Base-by-base conservation (phyloP, 148 eudicot genomes). In the Suaeda aralocaspica region DNA sequence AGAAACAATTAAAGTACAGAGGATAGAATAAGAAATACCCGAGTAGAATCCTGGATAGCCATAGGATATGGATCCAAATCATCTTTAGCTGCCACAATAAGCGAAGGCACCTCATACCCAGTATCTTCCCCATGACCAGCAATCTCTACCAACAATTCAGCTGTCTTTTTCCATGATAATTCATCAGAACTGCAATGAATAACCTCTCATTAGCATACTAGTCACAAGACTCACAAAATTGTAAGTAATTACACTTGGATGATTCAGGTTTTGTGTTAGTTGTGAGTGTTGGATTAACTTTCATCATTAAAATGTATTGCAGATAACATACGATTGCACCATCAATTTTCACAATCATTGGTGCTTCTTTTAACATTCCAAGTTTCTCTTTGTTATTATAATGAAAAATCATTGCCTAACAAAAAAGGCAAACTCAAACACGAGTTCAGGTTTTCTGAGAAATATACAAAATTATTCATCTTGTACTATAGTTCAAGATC, bases 91-190 rank as follows among this genome's bases (percentile, higher is more conserved):
- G 98, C 85, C 75, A 89, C 91, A 63, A 91, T 89, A 69, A 85
- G 92, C 71, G 91, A 94, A 76, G 98, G 96, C 52, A 91, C 86
- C 84, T 87, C 88, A 82, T 83, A 86, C 31, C 98, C 89, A 72
- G 87, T 85, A 57, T 86, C 78, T 87, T 94, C 98, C 25, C 91
- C 97, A 73, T 82, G 89, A 68, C 89, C 83, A 10, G 98, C 95
- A 77, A 90, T 95, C 70, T 93, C 90, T 68, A 87, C 78, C 52
- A 90, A 91, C 86, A 87, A 81, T 48, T 91, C 87, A 15, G 91
- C 74, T 22, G 92, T 81, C 78, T 83, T 89, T 79, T 72, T 77
- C 86, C 90, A 91, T 26, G 97, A 91, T 41, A 73, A 49, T 67
- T 87, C 91, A 72, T 83, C 86, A 65, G 98, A 87, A 29, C 76